Evolutionary conservation across 1,284 basidiomycete species (phyloP).

Genomic region (Marasmius sp.): DNA sequence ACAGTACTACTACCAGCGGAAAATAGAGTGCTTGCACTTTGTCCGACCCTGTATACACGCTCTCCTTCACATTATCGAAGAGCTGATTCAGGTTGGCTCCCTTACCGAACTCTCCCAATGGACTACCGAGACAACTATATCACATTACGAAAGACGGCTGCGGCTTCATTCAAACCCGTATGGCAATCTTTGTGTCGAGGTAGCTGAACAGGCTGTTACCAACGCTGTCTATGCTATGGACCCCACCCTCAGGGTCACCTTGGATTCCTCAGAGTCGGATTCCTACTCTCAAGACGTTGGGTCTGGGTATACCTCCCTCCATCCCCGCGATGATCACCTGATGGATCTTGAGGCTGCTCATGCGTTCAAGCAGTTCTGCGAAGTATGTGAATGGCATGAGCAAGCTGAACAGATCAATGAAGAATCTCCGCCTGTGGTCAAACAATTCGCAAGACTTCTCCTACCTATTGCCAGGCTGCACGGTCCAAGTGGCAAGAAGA

Average conservation of each 20-base stretch:
- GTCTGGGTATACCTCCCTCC: neutral
- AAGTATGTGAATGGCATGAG: neutral
- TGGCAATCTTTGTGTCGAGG: constrained; percentile 8
- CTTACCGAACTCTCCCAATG: constrained; percentile 16
- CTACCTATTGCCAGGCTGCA: constrained; percentile 29
- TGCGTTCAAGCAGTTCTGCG: neutral
- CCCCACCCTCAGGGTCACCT: constrained; percentile 8
- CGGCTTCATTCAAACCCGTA: constrained; percentile 16
- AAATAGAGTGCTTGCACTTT: constrained; percentile 20
- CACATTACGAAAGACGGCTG: constrained; percentile 20
- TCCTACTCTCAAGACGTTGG: neutral
- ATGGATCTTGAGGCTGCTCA: neutral
- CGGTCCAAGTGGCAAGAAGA: constrained; percentile 24
- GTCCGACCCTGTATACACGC: constrained; percentile 17
- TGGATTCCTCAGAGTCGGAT: too few relatives aligned
- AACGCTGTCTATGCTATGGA: constrained; percentile 19
- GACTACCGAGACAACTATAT: constrained; percentile 25
- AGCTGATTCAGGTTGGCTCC: constrained; percentile 20
- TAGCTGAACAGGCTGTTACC: neutral
- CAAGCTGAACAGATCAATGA: neutral
- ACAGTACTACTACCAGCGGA: constrained; percentile 18
- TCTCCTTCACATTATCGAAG: constrained; percentile 14
- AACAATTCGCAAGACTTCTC: constrained; percentile 24
- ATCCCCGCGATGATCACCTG: neutral
- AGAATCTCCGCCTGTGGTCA: neutral